Conservation (phyloP, 805 yeast species). For the Metschnikowia chrysomelidarum region DNA sequence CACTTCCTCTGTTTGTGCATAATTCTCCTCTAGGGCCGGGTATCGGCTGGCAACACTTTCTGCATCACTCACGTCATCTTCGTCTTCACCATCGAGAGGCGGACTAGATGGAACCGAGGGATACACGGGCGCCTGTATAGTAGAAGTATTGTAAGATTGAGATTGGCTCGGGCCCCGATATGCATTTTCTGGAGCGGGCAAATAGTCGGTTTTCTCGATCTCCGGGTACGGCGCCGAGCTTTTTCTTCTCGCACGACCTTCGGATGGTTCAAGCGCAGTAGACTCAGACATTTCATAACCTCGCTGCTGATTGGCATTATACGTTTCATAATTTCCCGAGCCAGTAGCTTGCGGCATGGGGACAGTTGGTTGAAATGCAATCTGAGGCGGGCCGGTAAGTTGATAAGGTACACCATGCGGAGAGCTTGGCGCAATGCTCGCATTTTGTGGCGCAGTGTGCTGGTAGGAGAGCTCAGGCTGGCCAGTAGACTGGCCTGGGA, state of each 20-base stretch:
- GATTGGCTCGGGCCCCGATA: too few species aligned
- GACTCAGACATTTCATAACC: too few species aligned
- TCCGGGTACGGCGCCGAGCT: slow-evolving; percentile 3
- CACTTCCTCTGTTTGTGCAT: background rate
- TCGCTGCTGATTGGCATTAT: too few species aligned
- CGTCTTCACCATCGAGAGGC: slow-evolving; percentile 14
- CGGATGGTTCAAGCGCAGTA: background rate
- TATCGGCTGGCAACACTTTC: slow-evolving; percentile 22
- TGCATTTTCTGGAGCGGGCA: too few species aligned
- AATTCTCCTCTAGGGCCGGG: slow-evolving; percentile 15
- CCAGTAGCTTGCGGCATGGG: background rate
- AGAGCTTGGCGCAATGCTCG: too few species aligned
- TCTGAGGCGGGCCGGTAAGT: background rate
- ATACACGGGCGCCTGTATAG: slow-evolving; percentile 2
- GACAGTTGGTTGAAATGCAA: background rate
- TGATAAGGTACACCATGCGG: background rate
- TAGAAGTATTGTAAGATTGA: too few species aligned
- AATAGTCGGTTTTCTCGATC: background rate
- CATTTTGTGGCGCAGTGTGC: background rate
- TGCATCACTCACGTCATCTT: slow-evolving; percentile 16
- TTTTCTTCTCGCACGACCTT: background rate
- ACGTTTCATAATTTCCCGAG: too few species aligned
- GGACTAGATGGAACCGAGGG: slow-evolving; percentile 19
- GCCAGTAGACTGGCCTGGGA: slow-evolving; percentile 3
- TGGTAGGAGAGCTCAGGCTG: slow-evolving; percentile 1